These are phyloP conservation scores for Diaporthe sp. DNA, from an alignment of 2,329 filamentous ascomycete genomes.

Conservation along the genomic window DNA sequence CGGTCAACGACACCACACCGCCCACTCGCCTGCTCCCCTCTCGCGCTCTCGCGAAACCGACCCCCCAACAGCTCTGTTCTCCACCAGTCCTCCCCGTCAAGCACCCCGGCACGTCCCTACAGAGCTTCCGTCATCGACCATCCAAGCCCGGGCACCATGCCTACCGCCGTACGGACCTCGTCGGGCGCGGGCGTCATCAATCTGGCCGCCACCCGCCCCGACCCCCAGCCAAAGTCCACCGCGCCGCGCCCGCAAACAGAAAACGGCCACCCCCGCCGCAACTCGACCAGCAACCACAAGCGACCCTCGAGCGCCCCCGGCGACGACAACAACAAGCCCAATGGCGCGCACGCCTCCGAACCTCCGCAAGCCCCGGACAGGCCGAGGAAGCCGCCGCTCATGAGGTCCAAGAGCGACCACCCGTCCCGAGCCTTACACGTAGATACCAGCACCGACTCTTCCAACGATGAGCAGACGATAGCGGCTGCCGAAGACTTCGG, in stretches of 20 bases:
- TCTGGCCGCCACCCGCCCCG: constrained; percentile 27
- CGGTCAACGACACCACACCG: constrained; percentile 32
- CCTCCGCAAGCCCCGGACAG: constrained; percentile 34
- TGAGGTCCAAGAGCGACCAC: constrained; percentile 71
- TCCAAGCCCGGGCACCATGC: constrained; percentile 36
- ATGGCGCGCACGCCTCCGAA: constrained; percentile 48
- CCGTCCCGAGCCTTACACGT: constrained; percentile 47
- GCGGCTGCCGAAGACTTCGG: constrained; percentile 63
- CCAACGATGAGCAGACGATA: constrained; percentile 55
- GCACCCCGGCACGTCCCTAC: not conserved
- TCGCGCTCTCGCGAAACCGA: not conserved
- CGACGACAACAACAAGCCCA: constrained; percentile 51
- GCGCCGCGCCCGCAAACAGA: constrained; percentile 37
- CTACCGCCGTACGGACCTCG: constrained; percentile 35
- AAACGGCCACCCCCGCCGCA: constrained; percentile 38
- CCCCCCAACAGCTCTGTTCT: constrained; percentile 13
- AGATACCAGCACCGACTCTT: constrained; percentile 45
- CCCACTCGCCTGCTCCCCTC: constrained; percentile 11
- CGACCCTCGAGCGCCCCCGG: constrained; percentile 63
- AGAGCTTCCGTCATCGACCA: constrained; percentile 21
- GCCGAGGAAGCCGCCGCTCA: constrained; percentile 64
- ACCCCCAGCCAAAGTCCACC: constrained; percentile 34
- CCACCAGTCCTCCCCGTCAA: constrained; percentile 14
- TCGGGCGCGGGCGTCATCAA: constrained; percentile 37
- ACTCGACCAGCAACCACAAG: constrained; percentile 45